Conservation (phyloP, 1,284 basidiomycete genomes). For the Malassezia equina region DNA sequence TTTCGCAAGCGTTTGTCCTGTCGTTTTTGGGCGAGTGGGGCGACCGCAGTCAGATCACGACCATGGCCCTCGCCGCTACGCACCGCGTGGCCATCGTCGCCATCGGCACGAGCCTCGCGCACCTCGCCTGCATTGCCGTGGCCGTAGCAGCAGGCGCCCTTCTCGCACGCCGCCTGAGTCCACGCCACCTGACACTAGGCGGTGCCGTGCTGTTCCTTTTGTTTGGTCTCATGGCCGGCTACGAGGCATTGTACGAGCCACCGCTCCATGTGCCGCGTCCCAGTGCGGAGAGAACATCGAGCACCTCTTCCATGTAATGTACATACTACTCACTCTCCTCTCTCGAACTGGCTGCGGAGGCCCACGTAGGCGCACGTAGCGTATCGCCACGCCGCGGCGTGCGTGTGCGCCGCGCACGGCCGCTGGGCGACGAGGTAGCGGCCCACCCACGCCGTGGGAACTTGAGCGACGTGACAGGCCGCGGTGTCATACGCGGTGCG, state of each 20-base stretch:
- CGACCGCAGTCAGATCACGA: slow-evolving; percentile 91
- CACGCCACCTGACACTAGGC: slow-evolving; percentile 80
- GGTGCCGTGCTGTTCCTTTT: slow-evolving; percentile 72
- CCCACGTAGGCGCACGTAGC: not conserved
- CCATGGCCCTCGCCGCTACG: slow-evolving; percentile 87
- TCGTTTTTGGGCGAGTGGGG: slow-evolving; percentile 99
- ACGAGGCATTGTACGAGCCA: slow-evolving; percentile 50
- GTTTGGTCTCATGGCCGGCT: slow-evolving; percentile 55
- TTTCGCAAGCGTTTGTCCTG: slow-evolving; percentile 85
- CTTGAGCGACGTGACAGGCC: slow-evolving; percentile 9
- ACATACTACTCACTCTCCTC: slow-evolving; percentile 9
- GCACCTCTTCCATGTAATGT: slow-evolving; percentile 2
- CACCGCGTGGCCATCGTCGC: slow-evolving; percentile 51
- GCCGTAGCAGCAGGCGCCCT: slow-evolving; percentile 12
- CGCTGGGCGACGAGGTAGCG: not conserved
- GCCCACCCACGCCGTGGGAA: not conserved
- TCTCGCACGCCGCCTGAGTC: slow-evolving; percentile 71
- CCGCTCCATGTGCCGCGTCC: not conserved
- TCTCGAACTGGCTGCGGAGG: not conserved
- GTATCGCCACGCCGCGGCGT: not conserved
- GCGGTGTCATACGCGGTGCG: not conserved
- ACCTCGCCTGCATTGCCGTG: slow-evolving; percentile 11
- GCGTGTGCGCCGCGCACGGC: not conserved
- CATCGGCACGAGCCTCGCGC: slow-evolving; percentile 14
- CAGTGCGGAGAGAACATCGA: not conserved